Evolutionary conservation across 257 asterid species (phyloP), one percentile per base, ranked within the genome.

Genomic region (Solanum chiquidenum): DNA sequence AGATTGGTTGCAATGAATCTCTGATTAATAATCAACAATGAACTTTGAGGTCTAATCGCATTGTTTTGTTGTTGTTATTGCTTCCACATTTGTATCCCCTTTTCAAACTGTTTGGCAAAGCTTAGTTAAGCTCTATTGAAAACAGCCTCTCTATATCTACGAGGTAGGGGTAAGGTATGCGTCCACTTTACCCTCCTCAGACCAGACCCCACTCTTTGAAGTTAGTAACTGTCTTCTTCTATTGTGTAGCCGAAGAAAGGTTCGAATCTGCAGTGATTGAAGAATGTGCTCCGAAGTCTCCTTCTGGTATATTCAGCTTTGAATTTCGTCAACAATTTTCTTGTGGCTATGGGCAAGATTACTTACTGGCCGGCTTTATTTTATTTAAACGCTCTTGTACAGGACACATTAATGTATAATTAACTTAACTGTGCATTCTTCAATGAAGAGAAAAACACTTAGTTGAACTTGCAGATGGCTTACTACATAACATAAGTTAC

Each of bases 311-410:
- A 55, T 55, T 4, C 7, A 64, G 71, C 16, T 60, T 21, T 23
- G 29, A 60, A 60, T 29, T 0, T 60, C 29, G 25, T 23, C 69
- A 60, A 23, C 69, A 60, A 20, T 60, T 60, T 40, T 60, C 12
- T 60, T 0, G 69, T 9, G 6, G 69, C 13, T 60, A 60, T 9
- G 13, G 0, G 29, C 13, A 21, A 0, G 0, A 60, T 60, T 60
- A 23, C 27, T 60, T 3, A 60, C 0, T 29, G 29, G 4, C 12
- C 60, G 60, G 3, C 64, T 60, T 23, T 9, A 21, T 60, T 60
- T 60, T 60, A 60, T 60, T 60, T 0, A 60, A 60, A 60, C 12
- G 14, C 69, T 55, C 14, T 9, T 60, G 69, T 23, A 9, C 68
- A 21, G 12, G 2, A 60, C 27, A 60, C 29, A 60, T 60, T 60